Percentiles rank a stretch among this genome's conserved stretches.
Evolutionary conservation across 73 alveolate species (phyloP).

Genomic region (Paraurostyla sp.): DNA sequence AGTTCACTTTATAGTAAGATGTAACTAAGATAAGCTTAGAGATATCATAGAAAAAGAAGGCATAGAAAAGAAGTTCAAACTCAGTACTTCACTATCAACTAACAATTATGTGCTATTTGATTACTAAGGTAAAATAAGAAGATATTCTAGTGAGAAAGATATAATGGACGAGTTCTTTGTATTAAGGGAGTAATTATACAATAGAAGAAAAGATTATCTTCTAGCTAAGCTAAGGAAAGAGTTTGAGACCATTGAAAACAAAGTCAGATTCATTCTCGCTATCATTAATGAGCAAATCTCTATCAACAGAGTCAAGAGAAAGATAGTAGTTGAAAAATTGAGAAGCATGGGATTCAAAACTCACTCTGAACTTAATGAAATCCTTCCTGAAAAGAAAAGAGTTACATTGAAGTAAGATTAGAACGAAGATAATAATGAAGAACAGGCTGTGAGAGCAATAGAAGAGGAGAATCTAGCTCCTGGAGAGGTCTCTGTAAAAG

Average conservation of each 20-base stretch:
- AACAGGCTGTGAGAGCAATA: constrained; percentile 37
- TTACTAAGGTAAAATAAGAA: constrained; percentile 86
- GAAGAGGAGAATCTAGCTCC: constrained; percentile 36
- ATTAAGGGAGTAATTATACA: constrained; percentile 90
- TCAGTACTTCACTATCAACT: constrained; percentile 78
- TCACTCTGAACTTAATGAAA: constrained; percentile 55
- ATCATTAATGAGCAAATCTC: constrained; percentile 89
- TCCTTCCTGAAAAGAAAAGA: constrained; percentile 63
- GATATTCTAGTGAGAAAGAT: constrained; percentile 87
- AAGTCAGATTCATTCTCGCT: constrained; percentile 94
- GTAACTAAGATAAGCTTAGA: constrained; percentile 43
- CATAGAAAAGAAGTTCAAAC: constrained; percentile 91
- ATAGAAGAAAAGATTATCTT: constrained; percentile 96
- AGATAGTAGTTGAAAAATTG: constrained; percentile 60
- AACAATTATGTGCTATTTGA: constrained; percentile 96
- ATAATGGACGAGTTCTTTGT: constrained; percentile 94
- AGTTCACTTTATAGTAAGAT: constrained; percentile 93
- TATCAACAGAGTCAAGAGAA: constrained; percentile 82
- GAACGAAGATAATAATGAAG: constrained; percentile 65
- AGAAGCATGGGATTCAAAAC: constrained; percentile 69
- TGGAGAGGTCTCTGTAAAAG: constrained; percentile 79
- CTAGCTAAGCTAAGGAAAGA: constrained; percentile 95
- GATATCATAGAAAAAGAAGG: constrained; percentile 67
- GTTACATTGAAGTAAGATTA: constrained; percentile 52
- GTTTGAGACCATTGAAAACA: constrained; percentile 91